Conservation (phyloP, 2,329 filamentous ascomycete species). For the Neonectria punicea region DNA sequence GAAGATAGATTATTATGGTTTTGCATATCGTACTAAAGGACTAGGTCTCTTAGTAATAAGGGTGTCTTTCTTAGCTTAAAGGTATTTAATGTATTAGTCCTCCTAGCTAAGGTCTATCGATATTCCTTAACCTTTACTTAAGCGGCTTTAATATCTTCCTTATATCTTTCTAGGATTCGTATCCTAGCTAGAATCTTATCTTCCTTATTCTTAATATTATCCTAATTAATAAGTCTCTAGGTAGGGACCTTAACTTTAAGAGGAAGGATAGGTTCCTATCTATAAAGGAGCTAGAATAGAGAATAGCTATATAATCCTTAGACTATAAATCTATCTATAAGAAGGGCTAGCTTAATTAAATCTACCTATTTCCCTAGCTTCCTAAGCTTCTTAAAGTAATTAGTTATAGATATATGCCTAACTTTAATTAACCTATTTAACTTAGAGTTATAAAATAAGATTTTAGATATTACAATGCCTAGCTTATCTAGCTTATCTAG, state of each 20-base stretch:
- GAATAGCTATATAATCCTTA: too few relatives aligned
- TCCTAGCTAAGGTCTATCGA: not conserved
- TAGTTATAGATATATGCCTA: not conserved
- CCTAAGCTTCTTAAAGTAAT: not conserved
- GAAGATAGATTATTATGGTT: too few relatives aligned
- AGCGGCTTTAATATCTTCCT: too few relatives aligned
- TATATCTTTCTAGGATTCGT: too few relatives aligned
- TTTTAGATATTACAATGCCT: too few relatives aligned
- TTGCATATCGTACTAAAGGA: too few relatives aligned
- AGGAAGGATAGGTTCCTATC: not conserved
- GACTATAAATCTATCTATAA: too few relatives aligned
- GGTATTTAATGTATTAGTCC: not conserved
- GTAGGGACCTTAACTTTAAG: too few relatives aligned
- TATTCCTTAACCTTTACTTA: not conserved
- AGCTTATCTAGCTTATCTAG: too few relatives aligned
- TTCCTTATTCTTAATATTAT: not conserved
- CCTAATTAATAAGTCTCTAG: not conserved
- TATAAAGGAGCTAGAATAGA: not conserved
- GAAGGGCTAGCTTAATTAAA: too few relatives aligned
- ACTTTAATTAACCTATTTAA: not conserved
- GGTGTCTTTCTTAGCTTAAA: not conserved
- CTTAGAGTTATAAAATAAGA: not conserved
- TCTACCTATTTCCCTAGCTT: too few relatives aligned
- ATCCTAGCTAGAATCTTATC: too few relatives aligned
- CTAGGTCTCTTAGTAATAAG: not conserved